Evolutionary conservation across 208 protist genomes (phyloP).

Genomic region (Naegleria lovaniensis): DNA sequence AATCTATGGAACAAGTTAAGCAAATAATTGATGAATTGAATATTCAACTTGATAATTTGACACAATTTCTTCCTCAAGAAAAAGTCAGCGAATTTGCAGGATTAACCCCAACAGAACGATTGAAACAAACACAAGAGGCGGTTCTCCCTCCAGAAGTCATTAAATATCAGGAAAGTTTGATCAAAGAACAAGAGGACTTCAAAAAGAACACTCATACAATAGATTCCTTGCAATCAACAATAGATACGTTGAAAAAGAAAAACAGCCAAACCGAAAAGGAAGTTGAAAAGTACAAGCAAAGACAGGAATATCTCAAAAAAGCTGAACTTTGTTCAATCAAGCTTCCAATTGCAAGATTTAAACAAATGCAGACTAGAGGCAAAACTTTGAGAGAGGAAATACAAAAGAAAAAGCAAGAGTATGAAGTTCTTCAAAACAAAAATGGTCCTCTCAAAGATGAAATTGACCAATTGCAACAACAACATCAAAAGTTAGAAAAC

Average conservation of each 20-base stretch:
- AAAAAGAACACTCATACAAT: background rate
- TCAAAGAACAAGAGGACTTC: background rate
- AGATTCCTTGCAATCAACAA: background rate
- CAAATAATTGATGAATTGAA: conserved; percentile 24
- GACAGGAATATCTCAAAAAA: background rate
- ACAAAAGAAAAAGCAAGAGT: background rate
- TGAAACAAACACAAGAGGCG: conserved; percentile 28
- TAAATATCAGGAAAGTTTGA: conserved; percentile 15
- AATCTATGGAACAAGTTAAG: background rate
- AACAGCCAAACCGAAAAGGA: conserved; percentile 7
- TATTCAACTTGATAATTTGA: conserved; percentile 47
- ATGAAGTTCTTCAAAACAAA: background rate
- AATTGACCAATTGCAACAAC: background rate
- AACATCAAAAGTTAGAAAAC: background rate
- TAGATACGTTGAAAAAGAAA: background rate
- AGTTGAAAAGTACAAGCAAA: conserved; percentile 9
- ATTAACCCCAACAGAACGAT: conserved; percentile 5
- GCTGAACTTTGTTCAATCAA: background rate
- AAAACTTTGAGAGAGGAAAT: background rate
- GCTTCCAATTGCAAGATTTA: background rate
- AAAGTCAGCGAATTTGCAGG: conserved; percentile 26
- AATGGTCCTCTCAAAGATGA: background rate
- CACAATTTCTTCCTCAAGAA: conserved; percentile 50
- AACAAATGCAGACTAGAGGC: background rate
- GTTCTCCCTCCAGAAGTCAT: conserved; percentile 1